Conservation (phyloP, 2,329 filamentous ascomycete genomes). For the Monilinia vaccinii-corymbosi region DNA sequence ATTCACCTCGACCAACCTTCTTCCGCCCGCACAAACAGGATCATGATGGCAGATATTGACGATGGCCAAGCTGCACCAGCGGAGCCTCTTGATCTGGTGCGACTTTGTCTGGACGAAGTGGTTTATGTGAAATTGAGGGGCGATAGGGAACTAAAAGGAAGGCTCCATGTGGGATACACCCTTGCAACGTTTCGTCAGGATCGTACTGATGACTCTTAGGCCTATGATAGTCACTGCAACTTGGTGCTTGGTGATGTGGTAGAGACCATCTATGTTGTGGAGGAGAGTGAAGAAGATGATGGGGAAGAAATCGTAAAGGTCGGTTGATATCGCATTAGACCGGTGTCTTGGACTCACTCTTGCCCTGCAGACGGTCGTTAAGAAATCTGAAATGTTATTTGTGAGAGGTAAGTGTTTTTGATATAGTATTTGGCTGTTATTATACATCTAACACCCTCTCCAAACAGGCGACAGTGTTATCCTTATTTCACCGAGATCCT, state of each 20-base stretch:
- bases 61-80: slow-evolving; percentile 60
- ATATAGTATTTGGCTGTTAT: background rate
- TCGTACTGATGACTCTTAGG: slow-evolving; percentile 42
- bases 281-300: slow-evolving; percentile 69
- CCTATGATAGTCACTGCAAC: slow-evolving; percentile 98
- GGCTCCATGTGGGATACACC: slow-evolving; percentile 68
- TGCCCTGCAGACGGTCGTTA: slow-evolving; percentile 67
- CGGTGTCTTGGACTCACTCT: background rate
- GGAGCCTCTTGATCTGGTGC: slow-evolving; percentile 92
- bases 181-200: slow-evolving; percentile 12
- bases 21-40: slow-evolving; percentile 11
- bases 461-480: slow-evolving; percentile 60
- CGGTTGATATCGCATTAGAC: slow-evolving; percentile 20
- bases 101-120: slow-evolving; percentile 86
- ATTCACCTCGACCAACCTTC: background rate
- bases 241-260: slow-evolving; percentile 92
- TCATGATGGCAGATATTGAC: slow-evolving; percentile 72
- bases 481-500: slow-evolving; percentile 50
- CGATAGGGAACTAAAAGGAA: slow-evolving; percentile 89
- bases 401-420: slow-evolving; percentile 63
- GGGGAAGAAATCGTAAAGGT: slow-evolving; percentile 65
- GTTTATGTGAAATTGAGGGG: slow-evolving; percentile 96
- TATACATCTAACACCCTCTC: slow-evolving; percentile 16
- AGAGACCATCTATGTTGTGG: slow-evolving; percentile 90
- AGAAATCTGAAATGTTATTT: slow-evolving; percentile 98